A percentile compares a stretch with the other conserved stretches of the same genome.
Evolutionary conservation across 345 rosid genomes (phyloP).

Genomic region (Populus tremula): DNA sequence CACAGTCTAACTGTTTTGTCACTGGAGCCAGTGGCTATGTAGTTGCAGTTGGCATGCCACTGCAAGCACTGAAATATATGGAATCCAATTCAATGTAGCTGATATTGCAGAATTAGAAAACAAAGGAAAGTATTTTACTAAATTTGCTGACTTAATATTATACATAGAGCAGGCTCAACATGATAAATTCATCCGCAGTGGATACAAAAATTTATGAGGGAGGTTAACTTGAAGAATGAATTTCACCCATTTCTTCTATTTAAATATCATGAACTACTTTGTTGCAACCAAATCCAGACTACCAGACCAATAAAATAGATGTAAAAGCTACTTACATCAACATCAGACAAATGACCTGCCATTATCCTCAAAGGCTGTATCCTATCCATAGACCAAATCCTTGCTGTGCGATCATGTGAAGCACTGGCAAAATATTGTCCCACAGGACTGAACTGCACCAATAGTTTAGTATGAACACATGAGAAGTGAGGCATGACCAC

Average conservation of each 20-base stretch:
- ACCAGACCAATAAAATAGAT: not conserved
- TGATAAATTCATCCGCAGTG: not conserved
- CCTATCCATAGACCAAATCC: constrained; percentile 95
- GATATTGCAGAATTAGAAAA: not conserved
- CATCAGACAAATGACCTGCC: constrained; percentile 99
- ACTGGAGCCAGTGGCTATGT: constrained; percentile 86
- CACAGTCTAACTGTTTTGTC: constrained; percentile 90
- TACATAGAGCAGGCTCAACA: not conserved
- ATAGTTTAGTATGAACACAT: constrained; percentile 16
- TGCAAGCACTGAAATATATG: constrained; percentile 70
- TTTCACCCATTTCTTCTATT: not conserved
- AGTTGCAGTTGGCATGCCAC: constrained; percentile 99
- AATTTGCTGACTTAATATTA: not conserved
- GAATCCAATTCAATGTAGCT: not conserved
- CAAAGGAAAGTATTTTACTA: not conserved
- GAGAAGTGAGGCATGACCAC: constrained; percentile 15
- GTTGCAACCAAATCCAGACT: not conserved
- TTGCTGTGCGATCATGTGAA: constrained; percentile 95
- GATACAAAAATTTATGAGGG: not conserved
- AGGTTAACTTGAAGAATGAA: not conserved
- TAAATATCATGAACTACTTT: not conserved
- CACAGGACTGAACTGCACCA: constrained; percentile 86
- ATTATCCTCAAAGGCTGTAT: constrained; percentile 85
- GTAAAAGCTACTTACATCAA: constrained; percentile 58
- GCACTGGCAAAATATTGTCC: constrained; percentile 94